These are phyloP conservation scores for Artemisia argyi DNA, from an alignment of 129 eudicot species.

Conservation along the genomic window DNA sequence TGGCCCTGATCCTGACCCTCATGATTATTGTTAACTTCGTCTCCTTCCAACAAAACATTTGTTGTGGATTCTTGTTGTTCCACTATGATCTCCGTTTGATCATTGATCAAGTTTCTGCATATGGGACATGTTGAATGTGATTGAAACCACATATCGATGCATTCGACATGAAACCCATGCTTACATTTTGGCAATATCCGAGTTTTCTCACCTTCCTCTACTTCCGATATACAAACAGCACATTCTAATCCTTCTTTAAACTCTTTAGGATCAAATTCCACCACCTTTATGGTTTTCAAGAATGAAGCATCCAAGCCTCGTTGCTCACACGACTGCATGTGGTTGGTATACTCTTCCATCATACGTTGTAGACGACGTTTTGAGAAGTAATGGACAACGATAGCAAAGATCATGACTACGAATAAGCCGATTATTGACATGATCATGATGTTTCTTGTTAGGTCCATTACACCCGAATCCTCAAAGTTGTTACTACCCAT, in stretches of 20 bases:
- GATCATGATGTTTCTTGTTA: slow-evolving; percentile 55
- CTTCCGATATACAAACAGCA: slow-evolving; percentile 39
- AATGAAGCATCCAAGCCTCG: slow-evolving; percentile 54
- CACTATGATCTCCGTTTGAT: neutral
- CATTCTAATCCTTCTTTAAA: slow-evolving; percentile 73
- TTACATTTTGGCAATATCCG: slow-evolving; percentile 42
- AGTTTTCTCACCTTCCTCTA: slow-evolving; percentile 29
- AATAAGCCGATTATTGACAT: slow-evolving; percentile 46
- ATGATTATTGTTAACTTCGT: slow-evolving; percentile 23
- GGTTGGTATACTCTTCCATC: slow-evolving; percentile 7
- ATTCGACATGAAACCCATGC: slow-evolving; percentile 43
- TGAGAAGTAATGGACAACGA: slow-evolving; percentile 54
- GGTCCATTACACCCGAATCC: slow-evolving; percentile 35
- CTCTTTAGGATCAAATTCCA: slow-evolving; percentile 38
- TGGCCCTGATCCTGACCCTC: neutral
- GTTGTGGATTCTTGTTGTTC: slow-evolving; percentile 2
- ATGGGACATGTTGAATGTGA: slow-evolving; percentile 38
- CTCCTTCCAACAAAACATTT: slow-evolving; percentile 26
- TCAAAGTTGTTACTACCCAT: slow-evolving; percentile 29
- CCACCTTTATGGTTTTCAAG: slow-evolving; percentile 31
- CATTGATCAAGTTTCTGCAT: slow-evolving; percentile 43
- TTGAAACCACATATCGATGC: slow-evolving; percentile 30
- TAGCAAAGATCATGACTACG: slow-evolving; percentile 28
- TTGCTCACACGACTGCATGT: slow-evolving; percentile 13
- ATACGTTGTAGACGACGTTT: slow-evolving; percentile 25